Evolutionary conservation across 805 yeast species (phyloP).

Genomic region (Yamadazyma paraphyllophila): DNA sequence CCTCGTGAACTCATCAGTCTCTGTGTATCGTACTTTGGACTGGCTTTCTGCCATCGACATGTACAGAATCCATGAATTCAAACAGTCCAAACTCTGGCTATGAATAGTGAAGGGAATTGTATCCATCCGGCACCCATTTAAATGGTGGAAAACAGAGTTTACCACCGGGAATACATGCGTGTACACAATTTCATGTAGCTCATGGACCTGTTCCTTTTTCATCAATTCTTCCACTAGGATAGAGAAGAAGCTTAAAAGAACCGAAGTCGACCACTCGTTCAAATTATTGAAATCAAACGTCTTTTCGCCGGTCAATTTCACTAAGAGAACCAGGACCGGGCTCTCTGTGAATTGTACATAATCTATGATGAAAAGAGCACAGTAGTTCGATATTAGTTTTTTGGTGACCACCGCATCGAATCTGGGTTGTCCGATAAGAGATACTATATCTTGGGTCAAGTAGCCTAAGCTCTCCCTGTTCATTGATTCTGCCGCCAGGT

Average conservation of each 20-base stretch:
- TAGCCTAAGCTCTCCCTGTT: background rate
- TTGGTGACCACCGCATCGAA: constrained; percentile 41
- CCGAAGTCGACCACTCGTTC: constrained; percentile 13
- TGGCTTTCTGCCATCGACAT: constrained; percentile 34
- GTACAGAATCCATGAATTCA: constrained; percentile 38
- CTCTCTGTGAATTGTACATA: constrained; percentile 33
- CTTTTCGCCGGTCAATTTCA: background rate
- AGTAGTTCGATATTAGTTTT: constrained; percentile 57
- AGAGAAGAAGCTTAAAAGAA: constrained; percentile 20
- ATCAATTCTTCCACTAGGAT: constrained; percentile 52
- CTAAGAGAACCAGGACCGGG: constrained; percentile 32
- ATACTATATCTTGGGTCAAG: constrained; percentile 1
- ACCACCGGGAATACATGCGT: constrained; percentile 5
- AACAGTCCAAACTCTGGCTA: constrained; percentile 15
- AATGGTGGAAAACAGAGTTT: constrained; percentile 16
- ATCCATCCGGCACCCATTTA: constrained; percentile 9
- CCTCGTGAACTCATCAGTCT: constrained; percentile 23
- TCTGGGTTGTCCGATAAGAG: background rate
- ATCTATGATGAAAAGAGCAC: constrained; percentile 45
- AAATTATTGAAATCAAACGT: constrained; percentile 4
- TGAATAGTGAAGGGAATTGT: constrained; percentile 3
- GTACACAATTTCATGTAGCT: constrained; percentile 40
- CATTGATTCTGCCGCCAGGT: constrained; percentile 8
- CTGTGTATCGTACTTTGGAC: constrained; percentile 30
- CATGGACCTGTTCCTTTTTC: constrained; percentile 29